Evolutionary conservation across 2,329 filamentous ascomycete genomes (phyloP).

Genomic region (Fonsecaea nubica): DNA sequence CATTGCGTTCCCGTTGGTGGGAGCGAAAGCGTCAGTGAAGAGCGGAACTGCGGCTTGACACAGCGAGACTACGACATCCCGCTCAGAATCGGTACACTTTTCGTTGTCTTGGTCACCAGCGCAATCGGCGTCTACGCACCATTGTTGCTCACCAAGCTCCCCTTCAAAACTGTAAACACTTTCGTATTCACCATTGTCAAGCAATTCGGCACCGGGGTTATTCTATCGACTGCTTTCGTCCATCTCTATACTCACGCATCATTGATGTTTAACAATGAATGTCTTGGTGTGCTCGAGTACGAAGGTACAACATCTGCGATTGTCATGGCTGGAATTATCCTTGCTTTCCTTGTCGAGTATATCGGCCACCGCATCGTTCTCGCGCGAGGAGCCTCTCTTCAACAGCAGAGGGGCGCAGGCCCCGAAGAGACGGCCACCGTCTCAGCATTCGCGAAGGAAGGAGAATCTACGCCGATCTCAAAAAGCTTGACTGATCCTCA

Average conservation of each 20-base stretch:
- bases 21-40: slow-evolving; percentile 51
- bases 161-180: slow-evolving; percentile 57
- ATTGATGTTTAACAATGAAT: slow-evolving; percentile 75
- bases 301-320: slow-evolving; percentile 74
- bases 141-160: slow-evolving; percentile 66
- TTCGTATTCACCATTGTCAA: slow-evolving; percentile 69
- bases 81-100: slow-evolving; percentile 73
- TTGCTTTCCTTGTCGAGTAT: slow-evolving; percentile 76
- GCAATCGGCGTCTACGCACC: slow-evolving; percentile 72
- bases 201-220: slow-evolving; percentile 58
- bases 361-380: slow-evolving; percentile 65
- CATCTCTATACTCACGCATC: slow-evolving; percentile 72
- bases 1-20: slow-evolving; percentile 50
- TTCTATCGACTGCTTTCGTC: slow-evolving; percentile 50
- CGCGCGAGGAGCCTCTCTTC: slow-evolving; percentile 13
- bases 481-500: no score
- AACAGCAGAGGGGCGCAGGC: no score
- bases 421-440: no score
- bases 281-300: slow-evolving; percentile 69
- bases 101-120: slow-evolving; percentile 73
- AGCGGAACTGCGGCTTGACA: background rate
- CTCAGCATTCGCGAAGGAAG: no score
- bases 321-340: slow-evolving; percentile 74
- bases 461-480: no score
- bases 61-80: slow-evolving; percentile 67